Evolutionary conservation across 2,329 filamentous ascomycete genomes (phyloP).

Genomic region (Ampelomyces quisqualis): DNA sequence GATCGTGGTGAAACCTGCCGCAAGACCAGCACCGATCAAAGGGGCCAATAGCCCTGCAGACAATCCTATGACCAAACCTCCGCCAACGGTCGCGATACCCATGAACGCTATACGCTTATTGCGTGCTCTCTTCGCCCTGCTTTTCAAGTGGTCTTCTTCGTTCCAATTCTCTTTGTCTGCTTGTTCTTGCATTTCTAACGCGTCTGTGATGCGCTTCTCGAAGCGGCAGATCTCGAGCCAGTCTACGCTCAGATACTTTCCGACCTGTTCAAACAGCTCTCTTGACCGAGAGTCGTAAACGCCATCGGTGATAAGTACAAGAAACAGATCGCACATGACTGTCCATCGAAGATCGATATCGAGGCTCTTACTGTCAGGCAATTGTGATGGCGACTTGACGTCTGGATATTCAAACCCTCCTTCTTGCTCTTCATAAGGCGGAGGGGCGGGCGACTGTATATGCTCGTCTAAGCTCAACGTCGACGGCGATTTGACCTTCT

Average conservation of each 20-base stretch:
- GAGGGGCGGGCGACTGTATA: slow-evolving; percentile 53
- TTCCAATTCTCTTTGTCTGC: slow-evolving; percentile 97
- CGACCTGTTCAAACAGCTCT: slow-evolving; percentile 79
- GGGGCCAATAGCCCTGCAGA: slow-evolving; percentile 90
- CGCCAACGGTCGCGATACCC: slow-evolving; percentile 94
- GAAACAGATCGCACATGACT: slow-evolving; percentile 90
- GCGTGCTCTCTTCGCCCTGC: slow-evolving; percentile 74
- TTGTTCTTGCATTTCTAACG: slow-evolving; percentile 94
- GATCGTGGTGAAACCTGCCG: slow-evolving; percentile 92
- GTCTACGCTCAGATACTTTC: slow-evolving; percentile 73
- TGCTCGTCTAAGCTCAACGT: slow-evolving; percentile 34
- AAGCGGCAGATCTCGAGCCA: slow-evolving; percentile 96
- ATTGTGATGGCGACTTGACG: slow-evolving; percentile 78
- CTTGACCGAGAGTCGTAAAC: slow-evolving; percentile 89
- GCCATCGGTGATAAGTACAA: slow-evolving; percentile 94
- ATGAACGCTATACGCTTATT: slow-evolving; percentile 90
- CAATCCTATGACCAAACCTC: slow-evolving; percentile 89
- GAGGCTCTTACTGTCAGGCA: slow-evolving; percentile 78
- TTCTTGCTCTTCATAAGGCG: slow-evolving; percentile 61
- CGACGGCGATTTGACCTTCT: slow-evolving; percentile 35
- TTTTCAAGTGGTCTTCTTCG: slow-evolving; percentile 90
- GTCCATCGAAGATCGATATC: slow-evolving; percentile 98
- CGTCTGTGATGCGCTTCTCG: slow-evolving; percentile 95
- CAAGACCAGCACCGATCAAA: slow-evolving; percentile 89
- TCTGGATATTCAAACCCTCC: slow-evolving; percentile 75